These are phyloP conservation scores for Erodium texanum DNA, from an alignment of 441 rosid species.

Conservation along the genomic window DNA sequence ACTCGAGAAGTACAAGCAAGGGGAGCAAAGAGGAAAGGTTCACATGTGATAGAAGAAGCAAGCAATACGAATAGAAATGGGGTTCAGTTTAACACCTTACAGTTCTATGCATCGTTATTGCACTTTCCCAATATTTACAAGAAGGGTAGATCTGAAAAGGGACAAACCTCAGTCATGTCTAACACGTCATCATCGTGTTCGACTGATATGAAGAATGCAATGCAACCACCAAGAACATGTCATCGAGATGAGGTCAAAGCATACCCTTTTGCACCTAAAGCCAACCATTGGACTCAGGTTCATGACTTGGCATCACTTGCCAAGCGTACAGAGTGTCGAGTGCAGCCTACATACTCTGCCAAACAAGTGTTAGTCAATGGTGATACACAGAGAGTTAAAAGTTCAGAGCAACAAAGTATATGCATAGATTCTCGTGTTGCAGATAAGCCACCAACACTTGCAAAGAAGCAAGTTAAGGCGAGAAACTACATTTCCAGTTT, in stretches of 20 bases:
- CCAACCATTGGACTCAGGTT: slow-evolving; percentile 23
- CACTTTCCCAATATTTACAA: slow-evolving; percentile 28
- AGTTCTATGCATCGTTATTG: slow-evolving; percentile 30
- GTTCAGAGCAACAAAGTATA: slow-evolving; percentile 20
- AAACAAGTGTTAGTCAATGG: slow-evolving; percentile 19
- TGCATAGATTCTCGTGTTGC: slow-evolving; percentile 31
- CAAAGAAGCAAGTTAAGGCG: slow-evolving; percentile 45
- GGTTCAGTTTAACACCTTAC: slow-evolving; percentile 29
- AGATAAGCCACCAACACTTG: slow-evolving; percentile 26
- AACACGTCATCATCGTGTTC: slow-evolving; percentile 22
- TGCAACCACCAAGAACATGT: slow-evolving; percentile 8
- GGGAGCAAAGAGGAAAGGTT: slow-evolving; percentile 23
- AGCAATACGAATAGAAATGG: slow-evolving; percentile 30
- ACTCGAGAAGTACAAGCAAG: slow-evolving; percentile 26
- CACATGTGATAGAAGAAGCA: slow-evolving; percentile 21
- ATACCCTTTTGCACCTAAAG: slow-evolving; percentile 18
- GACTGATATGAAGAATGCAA: slow-evolving; percentile 21
- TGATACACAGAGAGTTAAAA: slow-evolving; percentile 21
- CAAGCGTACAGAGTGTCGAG: slow-evolving; percentile 20
- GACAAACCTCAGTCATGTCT: slow-evolving; percentile 27
- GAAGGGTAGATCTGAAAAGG: slow-evolving; percentile 44
- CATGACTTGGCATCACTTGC: slow-evolving; percentile 37
- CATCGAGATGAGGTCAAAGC: slow-evolving; percentile 7
- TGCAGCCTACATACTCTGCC: slow-evolving; percentile 19
- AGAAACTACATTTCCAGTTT: slow-evolving; percentile 24